Evolutionary conservation across 352 stramenopile genomes (phyloP), one percentile per base, ranked within the genome.

Genomic region (Pilasporangium apinafurcum): DNA sequence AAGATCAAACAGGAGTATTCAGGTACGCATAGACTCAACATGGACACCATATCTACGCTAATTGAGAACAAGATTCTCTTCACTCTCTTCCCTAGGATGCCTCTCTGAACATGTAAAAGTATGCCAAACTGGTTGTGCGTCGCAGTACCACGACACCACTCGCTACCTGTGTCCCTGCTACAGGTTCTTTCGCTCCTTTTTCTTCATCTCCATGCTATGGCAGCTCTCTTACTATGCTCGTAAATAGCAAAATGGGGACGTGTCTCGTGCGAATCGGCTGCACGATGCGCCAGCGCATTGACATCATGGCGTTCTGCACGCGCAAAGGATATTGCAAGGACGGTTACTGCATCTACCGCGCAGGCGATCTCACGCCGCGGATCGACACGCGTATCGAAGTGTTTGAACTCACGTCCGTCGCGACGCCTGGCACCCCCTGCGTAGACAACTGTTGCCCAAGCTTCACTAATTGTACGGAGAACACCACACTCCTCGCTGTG

Each of bases 281-380:
- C 51, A 70, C 52, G 26, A 68, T 83, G 54, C 64, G 64, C 41
- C 73, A 89, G 39, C 77, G 74, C 30, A 52, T 78, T 36, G 69
- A 84, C 16, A 62, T 85, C 13, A 72, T 83, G 27, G 44, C 66
- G 25, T 80, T 83, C 37, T 89, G 77, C 62, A 83, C 77, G 8
- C 68, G 73, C 26, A 77, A 73, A 38, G 77, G 73, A 14, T 89
- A 89, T 57, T 89, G 77, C 66, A 89, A 89, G 53, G 77, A 84
- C 37, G 73, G 68, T 32, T 86, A 89, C 53, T 89, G 77, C 54
- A 51, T 43, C 13, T 86, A 75, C 45, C 70, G 77, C 21, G 62
- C 51, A 0, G 77, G 73, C 13, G 77, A 89, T 44, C 66, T 83
- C 14, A 76, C 65, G 8, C 68, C 76, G 5, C 55, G 62, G 37